phyloP scores from a whole-genome alignment of 148 eudicot genomes.

The Fagopyrum esculentum region DNA sequence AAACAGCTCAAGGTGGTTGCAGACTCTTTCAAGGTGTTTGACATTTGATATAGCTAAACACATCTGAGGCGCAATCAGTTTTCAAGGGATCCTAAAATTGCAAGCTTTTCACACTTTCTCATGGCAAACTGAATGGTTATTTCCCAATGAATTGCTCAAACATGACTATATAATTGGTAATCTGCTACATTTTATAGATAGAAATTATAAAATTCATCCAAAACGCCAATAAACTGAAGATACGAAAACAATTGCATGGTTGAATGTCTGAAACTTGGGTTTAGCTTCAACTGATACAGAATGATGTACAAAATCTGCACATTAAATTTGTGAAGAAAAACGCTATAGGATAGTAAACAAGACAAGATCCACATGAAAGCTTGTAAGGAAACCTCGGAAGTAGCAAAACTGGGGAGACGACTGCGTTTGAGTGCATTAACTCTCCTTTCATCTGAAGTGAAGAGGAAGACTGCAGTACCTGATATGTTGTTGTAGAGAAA shows the following conservation, averaged over 20 bases:
- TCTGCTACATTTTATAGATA: neutral
- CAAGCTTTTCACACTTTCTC: neutral
- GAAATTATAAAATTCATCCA: neutral
- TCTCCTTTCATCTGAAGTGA: no score
- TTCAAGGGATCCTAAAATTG: neutral
- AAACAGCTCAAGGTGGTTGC: slow-evolving; percentile 85
- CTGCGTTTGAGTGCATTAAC: neutral
- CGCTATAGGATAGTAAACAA: neutral
- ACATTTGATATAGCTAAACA: slow-evolving; percentile 27
- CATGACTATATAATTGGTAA: neutral
- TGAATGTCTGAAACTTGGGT: neutral
- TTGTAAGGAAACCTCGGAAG: neutral
- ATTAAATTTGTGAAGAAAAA: neutral
- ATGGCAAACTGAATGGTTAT: neutral
- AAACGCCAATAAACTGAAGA: neutral
- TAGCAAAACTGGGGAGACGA: slow-evolving; percentile 2
- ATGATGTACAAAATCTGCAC: neutral
- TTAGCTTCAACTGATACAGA: neutral
- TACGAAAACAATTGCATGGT: neutral
- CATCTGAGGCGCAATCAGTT: neutral
- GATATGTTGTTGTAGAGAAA: neutral
- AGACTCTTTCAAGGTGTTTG: slow-evolving; percentile 71
- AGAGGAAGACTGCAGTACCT: neutral
- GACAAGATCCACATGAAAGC: neutral
- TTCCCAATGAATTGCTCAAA: neutral